Base-by-base conservation (phyloP, 495 filamentous ascomycete species). In the Xylaria scruposa region DNA sequence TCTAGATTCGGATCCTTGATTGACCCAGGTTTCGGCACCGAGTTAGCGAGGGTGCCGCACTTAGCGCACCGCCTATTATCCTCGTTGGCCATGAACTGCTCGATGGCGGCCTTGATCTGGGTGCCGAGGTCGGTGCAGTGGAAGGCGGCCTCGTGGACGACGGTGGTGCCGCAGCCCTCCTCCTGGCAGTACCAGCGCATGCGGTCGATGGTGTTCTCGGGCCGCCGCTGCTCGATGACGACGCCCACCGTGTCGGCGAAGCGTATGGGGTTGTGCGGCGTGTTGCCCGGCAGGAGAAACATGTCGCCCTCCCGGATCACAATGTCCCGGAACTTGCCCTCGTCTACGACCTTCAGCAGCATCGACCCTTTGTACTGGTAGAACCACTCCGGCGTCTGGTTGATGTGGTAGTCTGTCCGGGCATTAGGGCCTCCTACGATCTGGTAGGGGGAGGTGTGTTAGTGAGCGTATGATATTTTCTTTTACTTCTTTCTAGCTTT, bases 341-440 rank as follows among this genome's bases (percentile, higher is more conserved):
- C 87, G 67, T 90, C 88, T 42, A 98, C 94, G 3, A 96, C 93
- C 77, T 97, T 97, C 62, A 99, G 90, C 24, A 98, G 85, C 96
- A 99, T 97, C 33, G 89, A 89, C 61, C 96, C 96, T 70, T 90
- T 89, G 85, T 97, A 92, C 79, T 98, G 95, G 86, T 97, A 99
- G 88, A 98, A 99, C 89, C 94, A 98, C 78, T 99, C 96, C 8
- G 96, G 90, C 0, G 96, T 99, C 64, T 90, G 84, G 85, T 99
- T 99, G 85, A 99, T 97, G 86, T 98, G 96, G 85, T 97, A 99
- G 86, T 98, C 97, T 63, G 94, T 97, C 72, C 96, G 90, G 19
- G 93, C 93, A 81, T 99, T 99, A 68, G 96, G 96, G 17, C 96
- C 97, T 76, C 96, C 96, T 68, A 99, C 95, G 73, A 99, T 94